phyloP scores from a whole-genome alignment of 371 early-diverging fungal genomes.

The Gilbertella persicaria region DNA sequence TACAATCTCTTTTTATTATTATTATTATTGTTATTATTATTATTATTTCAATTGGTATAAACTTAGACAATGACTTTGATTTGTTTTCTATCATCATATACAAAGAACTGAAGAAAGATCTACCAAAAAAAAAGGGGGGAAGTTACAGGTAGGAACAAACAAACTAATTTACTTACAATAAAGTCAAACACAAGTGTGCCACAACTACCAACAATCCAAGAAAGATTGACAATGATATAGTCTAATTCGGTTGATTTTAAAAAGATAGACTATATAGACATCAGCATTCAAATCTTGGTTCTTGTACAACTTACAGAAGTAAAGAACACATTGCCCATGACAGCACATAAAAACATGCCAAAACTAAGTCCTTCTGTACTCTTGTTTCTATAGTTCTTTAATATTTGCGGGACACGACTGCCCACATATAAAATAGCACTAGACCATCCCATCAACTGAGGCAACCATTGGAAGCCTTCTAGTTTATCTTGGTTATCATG shows the following conservation, averaged over 20 bases:
- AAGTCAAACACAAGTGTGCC: slow-evolving; percentile 60
- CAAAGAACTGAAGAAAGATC: slow-evolving; percentile 41
- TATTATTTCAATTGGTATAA: no score
- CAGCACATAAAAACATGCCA: slow-evolving; percentile 74
- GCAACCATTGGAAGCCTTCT: slow-evolving; percentile 14
- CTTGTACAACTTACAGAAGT: slow-evolving; percentile 6
- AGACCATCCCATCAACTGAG: slow-evolving; percentile 46
- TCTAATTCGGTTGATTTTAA: slow-evolving; percentile 42
- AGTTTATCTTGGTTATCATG: background rate
- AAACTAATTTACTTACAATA: slow-evolving; percentile 37
- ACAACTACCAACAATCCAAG: slow-evolving; percentile 54
- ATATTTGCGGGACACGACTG: slow-evolving; percentile 75
- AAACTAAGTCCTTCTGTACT: slow-evolving; percentile 74
- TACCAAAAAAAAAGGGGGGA: slow-evolving; percentile 9
- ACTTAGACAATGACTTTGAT: background rate
- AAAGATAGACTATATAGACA: slow-evolving; percentile 47
- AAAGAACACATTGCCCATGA: slow-evolving; percentile 52
- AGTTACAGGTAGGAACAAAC: background rate
- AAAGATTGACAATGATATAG: slow-evolving; percentile 52
- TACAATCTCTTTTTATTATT: no score
- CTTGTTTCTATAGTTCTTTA: slow-evolving; percentile 62
- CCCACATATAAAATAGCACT: slow-evolving; percentile 54
- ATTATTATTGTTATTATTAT: no score
- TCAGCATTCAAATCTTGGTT: background rate
- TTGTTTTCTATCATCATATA: background rate